Percentiles rank a stretch among this genome's conserved stretches.
Evolutionary conservation across 495 filamentous ascomycete species (phyloP).

Genomic region (Glonium stellatum): DNA sequence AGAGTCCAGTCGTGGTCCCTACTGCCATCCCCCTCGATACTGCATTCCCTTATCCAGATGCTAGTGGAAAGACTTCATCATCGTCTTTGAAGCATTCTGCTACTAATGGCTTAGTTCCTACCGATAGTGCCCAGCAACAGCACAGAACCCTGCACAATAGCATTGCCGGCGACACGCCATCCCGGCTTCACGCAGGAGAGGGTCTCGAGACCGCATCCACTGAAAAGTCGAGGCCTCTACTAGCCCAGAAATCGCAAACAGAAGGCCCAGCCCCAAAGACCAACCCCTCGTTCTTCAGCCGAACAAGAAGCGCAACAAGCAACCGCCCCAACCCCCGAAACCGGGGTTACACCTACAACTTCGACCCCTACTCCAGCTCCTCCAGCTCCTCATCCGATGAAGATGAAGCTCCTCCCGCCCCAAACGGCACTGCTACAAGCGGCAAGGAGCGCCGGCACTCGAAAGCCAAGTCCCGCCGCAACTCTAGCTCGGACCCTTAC

Average conservation of each 20-base stretch:
- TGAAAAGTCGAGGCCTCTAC: background rate
- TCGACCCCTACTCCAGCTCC: constrained; percentile 22
- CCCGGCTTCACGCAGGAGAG: background rate
- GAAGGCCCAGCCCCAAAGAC: background rate
- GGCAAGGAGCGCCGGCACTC: background rate
- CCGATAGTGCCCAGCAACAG: background rate
- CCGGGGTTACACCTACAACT: constrained; percentile 11
- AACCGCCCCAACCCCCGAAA: background rate
- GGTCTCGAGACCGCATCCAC: background rate
- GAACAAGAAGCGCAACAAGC: constrained; percentile 5
- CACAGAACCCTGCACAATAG: background rate
- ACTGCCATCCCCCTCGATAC: background rate
- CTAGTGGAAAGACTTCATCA: background rate
- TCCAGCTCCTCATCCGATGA: constrained; percentile 14
- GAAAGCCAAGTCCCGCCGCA: background rate
- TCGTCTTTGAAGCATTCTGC: background rate
- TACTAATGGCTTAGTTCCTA: background rate
- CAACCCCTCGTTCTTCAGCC: background rate
- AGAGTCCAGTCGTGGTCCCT: background rate
- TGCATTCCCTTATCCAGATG: background rate
- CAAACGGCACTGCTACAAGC: background rate
- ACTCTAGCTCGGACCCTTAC: constrained; percentile 15
- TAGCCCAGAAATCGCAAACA: background rate
- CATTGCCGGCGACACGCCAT: background rate
- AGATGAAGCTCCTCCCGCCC: background rate